Evolutionary conservation across 2,329 filamentous ascomycete genomes (phyloP), one percentile per base, ranked within the genome.

Genomic region (Diatrype stigma): DNA sequence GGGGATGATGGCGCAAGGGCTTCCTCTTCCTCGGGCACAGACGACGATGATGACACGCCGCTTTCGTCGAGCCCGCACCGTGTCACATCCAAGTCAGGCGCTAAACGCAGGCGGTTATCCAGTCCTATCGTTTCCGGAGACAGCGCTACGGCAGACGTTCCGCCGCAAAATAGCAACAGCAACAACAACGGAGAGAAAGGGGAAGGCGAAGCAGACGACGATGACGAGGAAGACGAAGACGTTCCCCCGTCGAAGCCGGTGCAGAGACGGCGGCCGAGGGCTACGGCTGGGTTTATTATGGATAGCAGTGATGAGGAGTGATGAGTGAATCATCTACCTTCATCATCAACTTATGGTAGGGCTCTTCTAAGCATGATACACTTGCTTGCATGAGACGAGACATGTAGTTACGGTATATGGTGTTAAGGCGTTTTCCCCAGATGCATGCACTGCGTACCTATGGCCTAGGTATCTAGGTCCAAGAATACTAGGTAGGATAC

Each of bases 241-340:
- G 70, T 67, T 2, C 59, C 66, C 0, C 68, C 57, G 57, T 50
- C 68, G 7, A 70, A 72, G 51, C 59, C 63, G 3, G 67, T 57
- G 49, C 56, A 65, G 6, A 69, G 71, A 46, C 59, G 67, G 57
- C 70, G 77, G 51, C 68, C 70, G 1, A 70, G 77, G 53, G 69
- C 74, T 3, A 73, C 73, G 48, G 74, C 75, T 17, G 81, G 81
- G 0, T 84, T 85, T 54, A 65, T 84, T 44, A 60, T 82, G 34
- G 80, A 84, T 59, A 83, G 80, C 53, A 82, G 81, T 62, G 81
- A 85, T 45, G 79, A 82, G 56, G 77, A 80, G 49, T 57, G n/a
- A n/a, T n/a, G n/a, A n/a, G n/a, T n/a, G n/a, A n/a, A n/a, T n/a
- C n/a, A n/a, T n/a, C n/a, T n/a, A n/a, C n/a, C n/a, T n/a, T n/a